These are phyloP conservation scores for Gnomoniopsis smithogilvyi DNA, from an alignment of 2,329 filamentous ascomycete species.

Conservation along the genomic window DNA sequence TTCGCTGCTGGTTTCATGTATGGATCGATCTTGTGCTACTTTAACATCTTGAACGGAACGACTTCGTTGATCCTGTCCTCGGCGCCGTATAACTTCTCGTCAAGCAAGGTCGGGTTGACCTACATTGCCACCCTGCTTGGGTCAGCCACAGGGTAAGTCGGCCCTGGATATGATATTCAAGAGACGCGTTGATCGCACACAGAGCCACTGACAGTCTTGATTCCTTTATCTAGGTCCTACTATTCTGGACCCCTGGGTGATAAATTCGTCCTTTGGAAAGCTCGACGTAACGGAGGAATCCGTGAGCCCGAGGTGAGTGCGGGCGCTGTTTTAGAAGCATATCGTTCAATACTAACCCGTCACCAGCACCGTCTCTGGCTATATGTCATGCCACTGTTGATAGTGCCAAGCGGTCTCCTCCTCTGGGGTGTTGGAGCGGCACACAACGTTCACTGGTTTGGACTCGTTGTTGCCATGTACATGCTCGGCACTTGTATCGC, in stretches of 20 bases:
- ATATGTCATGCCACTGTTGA: conserved; percentile 17
- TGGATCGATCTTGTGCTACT: conserved; percentile 26
- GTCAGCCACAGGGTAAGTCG: neutral
- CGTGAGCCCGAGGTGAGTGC: neutral
- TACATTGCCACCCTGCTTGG: conserved; percentile 28
- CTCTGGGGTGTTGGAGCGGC: conserved; percentile 24
- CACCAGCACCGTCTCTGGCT: conserved; percentile 22
- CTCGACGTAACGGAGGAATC: conserved; percentile 32
- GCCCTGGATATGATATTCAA: neutral
- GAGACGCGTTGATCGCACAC: neutral
- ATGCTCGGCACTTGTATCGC: conserved; percentile 26
- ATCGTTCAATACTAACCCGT: conserved; percentile 19
- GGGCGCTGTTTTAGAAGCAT: too few relatives aligned
- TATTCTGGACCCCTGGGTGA: conserved; percentile 23
- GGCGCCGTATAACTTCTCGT: conserved; percentile 26
- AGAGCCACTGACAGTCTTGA: neutral
- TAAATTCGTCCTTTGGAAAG: conserved; percentile 26
- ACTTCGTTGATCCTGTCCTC: conserved; percentile 29
- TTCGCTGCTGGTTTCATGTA: conserved; percentile 35
- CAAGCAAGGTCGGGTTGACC: conserved; percentile 26
- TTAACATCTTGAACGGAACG: conserved; percentile 31
- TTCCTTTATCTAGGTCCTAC: conserved; percentile 19
- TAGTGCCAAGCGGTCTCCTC: conserved; percentile 20
- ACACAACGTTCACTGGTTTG: conserved; percentile 30
- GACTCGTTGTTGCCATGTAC: conserved; percentile 26